Evolutionary conservation across 1,284 basidiomycete species (phyloP).

Genomic region (Tilletia indica): DNA sequence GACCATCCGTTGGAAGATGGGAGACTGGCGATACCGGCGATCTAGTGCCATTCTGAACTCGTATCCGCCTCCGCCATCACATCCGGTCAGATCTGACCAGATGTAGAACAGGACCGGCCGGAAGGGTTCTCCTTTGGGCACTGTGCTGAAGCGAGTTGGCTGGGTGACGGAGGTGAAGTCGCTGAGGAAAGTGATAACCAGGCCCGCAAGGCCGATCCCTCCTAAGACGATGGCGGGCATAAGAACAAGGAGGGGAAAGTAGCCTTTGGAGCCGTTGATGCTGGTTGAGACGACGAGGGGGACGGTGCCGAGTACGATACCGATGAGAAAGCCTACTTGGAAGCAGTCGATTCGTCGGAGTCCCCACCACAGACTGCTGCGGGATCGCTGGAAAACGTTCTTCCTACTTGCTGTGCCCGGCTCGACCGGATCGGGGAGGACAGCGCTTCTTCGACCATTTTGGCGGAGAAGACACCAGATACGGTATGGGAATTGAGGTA

Average conservation of each 20-base stretch:
- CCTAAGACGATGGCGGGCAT: slow-evolving; percentile 15
- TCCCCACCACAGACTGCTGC: not conserved
- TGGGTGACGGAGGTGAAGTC: not conserved
- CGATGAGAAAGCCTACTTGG: slow-evolving; percentile 13
- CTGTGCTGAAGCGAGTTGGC: not conserved
- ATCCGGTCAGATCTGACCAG: not conserved
- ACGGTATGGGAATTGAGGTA: not conserved
- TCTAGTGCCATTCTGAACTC: not conserved
- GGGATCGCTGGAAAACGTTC: not conserved
- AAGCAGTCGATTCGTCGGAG: not conserved
- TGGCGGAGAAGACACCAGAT: not conserved
- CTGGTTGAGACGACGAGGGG: not conserved
- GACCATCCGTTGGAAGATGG: slow-evolving; percentile 11
- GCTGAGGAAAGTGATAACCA: not conserved
- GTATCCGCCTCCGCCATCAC: slow-evolving; percentile 17
- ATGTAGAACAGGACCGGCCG: slow-evolving; percentile 13
- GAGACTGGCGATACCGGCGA: not conserved
- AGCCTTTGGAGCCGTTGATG: not conserved
- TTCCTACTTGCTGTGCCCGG: not conserved
- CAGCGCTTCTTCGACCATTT: not conserved
- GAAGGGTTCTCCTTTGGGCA: not conserved
- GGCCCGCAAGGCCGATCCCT: not conserved
- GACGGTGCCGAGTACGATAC: not conserved
- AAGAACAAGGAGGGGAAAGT: slow-evolving; percentile 12
- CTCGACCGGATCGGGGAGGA: not conserved